Evolutionary conservation across 2,329 filamentous ascomycete species (phyloP).

Genomic region (Ophiostoma piceae): DNA sequence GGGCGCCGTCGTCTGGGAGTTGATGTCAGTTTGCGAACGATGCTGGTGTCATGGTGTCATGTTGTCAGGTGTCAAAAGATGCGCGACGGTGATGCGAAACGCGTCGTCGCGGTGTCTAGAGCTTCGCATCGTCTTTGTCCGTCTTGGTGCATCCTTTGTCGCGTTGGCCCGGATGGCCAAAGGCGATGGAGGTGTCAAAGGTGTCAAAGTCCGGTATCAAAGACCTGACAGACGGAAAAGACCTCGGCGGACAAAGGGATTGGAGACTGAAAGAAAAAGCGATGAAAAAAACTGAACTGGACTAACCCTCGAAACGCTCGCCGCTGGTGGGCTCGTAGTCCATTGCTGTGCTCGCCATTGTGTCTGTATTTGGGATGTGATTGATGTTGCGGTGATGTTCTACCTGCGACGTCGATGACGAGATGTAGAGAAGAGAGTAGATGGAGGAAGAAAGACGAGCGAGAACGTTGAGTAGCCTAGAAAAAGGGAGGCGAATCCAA

Average conservation of each 20-base stretch:
- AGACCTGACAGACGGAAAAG: background rate
- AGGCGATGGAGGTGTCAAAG: background rate
- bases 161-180: background rate
- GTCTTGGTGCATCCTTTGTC: background rate
- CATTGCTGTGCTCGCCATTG: constrained; percentile 62
- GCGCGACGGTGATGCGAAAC: background rate
- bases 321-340: constrained; percentile 65
- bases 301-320: constrained; percentile 61
- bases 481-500: constrained; percentile 22
- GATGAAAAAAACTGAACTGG: constrained; percentile 10
- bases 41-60: background rate
- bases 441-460: constrained; percentile 2
- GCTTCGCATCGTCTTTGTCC: background rate
- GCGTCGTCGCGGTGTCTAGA: constrained; percentile 13
- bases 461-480: constrained; percentile 18
- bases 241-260: background rate
- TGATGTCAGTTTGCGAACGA: constrained; percentile 23
- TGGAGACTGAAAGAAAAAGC: background rate
- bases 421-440: constrained; percentile 4
- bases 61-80: background rate
- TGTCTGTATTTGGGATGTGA: constrained; percentile 16
- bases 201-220: background rate
- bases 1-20: constrained; percentile 54
- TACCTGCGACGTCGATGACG: constrained; percentile 19
- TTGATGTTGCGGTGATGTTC: constrained; percentile 5